These are phyloP conservation scores for Diplocarpon rosae DNA, from an alignment of 2,329 filamentous ascomycete genomes.

Conservation along the genomic window DNA sequence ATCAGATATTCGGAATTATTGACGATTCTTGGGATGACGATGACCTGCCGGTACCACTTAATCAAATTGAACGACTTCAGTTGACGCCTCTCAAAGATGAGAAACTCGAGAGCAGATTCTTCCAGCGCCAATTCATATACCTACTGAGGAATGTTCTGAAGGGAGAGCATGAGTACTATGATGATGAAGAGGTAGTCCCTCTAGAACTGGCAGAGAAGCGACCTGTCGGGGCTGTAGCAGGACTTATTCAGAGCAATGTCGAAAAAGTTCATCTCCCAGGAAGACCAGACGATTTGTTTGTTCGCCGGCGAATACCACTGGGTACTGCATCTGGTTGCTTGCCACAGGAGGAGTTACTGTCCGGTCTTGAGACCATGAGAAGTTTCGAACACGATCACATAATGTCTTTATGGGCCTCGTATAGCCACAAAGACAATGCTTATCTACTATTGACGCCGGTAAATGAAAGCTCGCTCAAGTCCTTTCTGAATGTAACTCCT, in stretches of 20 bases:
- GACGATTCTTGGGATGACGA: constrained; percentile 70
- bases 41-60: constrained; percentile 57
- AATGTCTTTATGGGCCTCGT: constrained; percentile 60
- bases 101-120: constrained; percentile 57
- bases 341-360: constrained; percentile 43
- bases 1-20: constrained; percentile 64
- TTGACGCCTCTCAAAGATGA: constrained; percentile 49
- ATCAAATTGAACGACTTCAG: constrained; percentile 52
- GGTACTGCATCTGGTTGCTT: constrained; percentile 36
- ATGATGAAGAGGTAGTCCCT: constrained; percentile 57
- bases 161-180: constrained; percentile 52
- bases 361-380: constrained; percentile 48
- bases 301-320: constrained; percentile 46
- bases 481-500: constrained; percentile 54
- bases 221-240: constrained; percentile 30
- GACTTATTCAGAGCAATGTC: constrained; percentile 32
- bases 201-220: constrained; percentile 54
- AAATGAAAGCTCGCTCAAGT: constrained; percentile 54
- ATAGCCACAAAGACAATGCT: constrained; percentile 50
- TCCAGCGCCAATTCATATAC: constrained; percentile 59
- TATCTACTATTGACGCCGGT: constrained; percentile 58
- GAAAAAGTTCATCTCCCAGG: constrained; percentile 55
- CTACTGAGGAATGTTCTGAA: constrained; percentile 51
- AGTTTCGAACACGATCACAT: constrained; percentile 56
- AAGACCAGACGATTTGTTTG: constrained; percentile 43